phyloP scores from a whole-genome alignment of 78 protist genomes.

The Ministeria vibrans region DNA sequence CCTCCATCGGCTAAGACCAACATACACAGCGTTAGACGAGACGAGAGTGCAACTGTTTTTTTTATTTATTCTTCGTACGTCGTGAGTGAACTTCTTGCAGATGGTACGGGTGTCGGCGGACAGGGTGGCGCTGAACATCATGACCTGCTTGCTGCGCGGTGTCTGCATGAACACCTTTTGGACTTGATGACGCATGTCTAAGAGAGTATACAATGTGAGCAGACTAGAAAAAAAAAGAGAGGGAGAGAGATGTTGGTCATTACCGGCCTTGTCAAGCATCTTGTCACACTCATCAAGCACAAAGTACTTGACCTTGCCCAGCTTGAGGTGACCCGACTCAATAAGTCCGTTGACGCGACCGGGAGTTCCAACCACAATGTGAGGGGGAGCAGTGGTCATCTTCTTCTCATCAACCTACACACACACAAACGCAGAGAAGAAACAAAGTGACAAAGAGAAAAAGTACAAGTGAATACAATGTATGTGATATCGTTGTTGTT shows the following conservation, averaged over 20 bases:
- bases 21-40: background rate
- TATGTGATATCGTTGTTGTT: too few relatives aligned
- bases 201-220: background rate
- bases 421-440: too few relatives aligned
- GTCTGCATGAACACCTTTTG: conserved; percentile 86
- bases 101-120: conserved; percentile 58
- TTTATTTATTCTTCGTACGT: conserved; percentile 21
- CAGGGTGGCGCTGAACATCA: conserved; percentile 99
- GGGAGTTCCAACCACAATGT: conserved; percentile 97
- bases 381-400: conserved; percentile 69
- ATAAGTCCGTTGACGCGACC: conserved; percentile 83
- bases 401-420: conserved; percentile 31
- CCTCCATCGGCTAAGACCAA: conserved; percentile 84
- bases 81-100: conserved; percentile 87
- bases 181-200: conserved; percentile 92
- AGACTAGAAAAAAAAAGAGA: background rate
- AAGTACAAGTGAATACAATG: too few relatives aligned
- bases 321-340: conserved; percentile 33
- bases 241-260: background rate
- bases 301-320: conserved; percentile 81
- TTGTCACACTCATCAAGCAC: conserved; percentile 98
- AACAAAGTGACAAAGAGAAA: too few relatives aligned
- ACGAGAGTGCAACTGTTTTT: background rate
- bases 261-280: conserved; percentile 56
- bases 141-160: conserved; percentile 94